Evolutionary conservation across 2,329 filamentous ascomycete species (phyloP), one percentile per base, ranked within the genome.

Genomic region (Botryosphaeria dothidea): DNA sequence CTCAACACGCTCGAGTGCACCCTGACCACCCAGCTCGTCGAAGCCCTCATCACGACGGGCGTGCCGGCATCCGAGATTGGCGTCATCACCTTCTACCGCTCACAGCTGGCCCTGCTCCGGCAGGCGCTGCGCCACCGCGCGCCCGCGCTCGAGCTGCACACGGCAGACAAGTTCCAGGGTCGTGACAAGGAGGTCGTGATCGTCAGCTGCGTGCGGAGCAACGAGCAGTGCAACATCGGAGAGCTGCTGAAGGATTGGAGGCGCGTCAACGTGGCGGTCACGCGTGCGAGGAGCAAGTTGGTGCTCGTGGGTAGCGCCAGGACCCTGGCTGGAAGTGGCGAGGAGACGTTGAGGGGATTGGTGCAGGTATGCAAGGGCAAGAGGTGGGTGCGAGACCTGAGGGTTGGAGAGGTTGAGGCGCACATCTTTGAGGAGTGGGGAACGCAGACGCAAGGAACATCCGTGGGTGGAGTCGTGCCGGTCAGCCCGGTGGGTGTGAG

Each of bases 1-100:
- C 90, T 95, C 67, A 99, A 99, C 75, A 85, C 88, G 0, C 84
- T 88, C n/a, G 95, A 99, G 80, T 91, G 90, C 1, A 85, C 84
- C 1, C 82, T 97, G 19, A 88, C 92, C 17, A 85, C 87, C 0
- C 92, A 97, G 72, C 85, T 98, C 13, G 92, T 97, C 19, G 86
- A 93, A 67, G 85, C 88, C 0, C 85, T 99, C 3, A 83, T 98
- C 56, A 85, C 86, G 0, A 85, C 88, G 1, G 95, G 95, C 27
- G 85, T 98, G 0, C 81, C 91, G 0, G 85, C 90, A 0, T 80
- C 82, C 0, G 90, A 94, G 61, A 93, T 99, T 65, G 95, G 95
- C 52, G 90, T 99, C 69, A 97, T 99, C 81, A 97, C 95, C 17
- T 93, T 97, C 77, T 99, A 99, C 78, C 91, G 95, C 66, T 93